phyloP scores from a whole-genome alignment of 108 stramenopile species.

The Nitzschia sp. region DNA sequence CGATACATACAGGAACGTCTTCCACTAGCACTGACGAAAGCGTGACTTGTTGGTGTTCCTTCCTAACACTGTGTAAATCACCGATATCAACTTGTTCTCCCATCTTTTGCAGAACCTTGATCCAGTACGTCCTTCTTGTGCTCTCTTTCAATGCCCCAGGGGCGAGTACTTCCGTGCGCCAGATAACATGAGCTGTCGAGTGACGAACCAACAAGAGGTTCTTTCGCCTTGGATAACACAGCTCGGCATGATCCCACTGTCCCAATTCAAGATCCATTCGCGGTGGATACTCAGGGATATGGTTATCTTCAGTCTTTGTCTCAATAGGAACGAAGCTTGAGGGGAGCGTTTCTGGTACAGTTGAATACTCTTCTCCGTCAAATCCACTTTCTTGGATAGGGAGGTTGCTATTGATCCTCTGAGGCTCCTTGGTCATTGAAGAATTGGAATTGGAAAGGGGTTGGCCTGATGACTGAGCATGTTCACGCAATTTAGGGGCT shows the following conservation, averaged over 20 bases:
- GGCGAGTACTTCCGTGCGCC: not conserved
- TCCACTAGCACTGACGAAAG: not conserved
- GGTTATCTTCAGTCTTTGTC: not conserved
- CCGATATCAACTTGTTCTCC: constrained; percentile 6
- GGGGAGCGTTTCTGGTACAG: not conserved
- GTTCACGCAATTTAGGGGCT: not conserved
- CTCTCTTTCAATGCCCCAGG: not conserved
- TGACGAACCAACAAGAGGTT: constrained; percentile 11
- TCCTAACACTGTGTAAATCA: not conserved
- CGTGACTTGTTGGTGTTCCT: constrained; percentile 5
- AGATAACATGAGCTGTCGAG: constrained; percentile 5
- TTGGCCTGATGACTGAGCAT: not conserved
- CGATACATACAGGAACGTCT: constrained; percentile 7
- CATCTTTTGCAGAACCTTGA: constrained; percentile 1
- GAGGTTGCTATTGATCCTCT: not conserved
- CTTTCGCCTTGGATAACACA: constrained; percentile 16
- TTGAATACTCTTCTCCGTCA: not conserved
- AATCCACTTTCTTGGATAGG: not conserved
- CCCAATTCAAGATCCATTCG: not conserved
- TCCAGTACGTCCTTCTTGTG: constrained; percentile 1
- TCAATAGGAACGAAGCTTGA: not conserved
- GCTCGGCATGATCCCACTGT: constrained; percentile 7
- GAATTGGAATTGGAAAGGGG: not conserved
- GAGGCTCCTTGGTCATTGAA: not conserved
- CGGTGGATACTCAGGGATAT: not conserved